phyloP scores from a whole-genome alignment of 2,329 filamentous ascomycete genomes.

The Microthyrium microscopicum region DNA sequence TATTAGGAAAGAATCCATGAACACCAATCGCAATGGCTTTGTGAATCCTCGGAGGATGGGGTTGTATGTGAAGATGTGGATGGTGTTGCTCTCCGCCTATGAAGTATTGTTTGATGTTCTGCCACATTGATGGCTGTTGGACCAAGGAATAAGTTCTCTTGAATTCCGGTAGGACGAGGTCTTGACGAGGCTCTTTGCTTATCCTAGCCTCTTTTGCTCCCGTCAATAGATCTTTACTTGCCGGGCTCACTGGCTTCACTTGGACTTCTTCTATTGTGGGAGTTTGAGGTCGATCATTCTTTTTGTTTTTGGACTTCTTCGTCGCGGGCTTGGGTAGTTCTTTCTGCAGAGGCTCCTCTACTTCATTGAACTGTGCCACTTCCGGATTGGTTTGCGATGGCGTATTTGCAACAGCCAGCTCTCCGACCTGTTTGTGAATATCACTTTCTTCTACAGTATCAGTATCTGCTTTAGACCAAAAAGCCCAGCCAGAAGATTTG shows the following conservation, averaged over 20 bases:
- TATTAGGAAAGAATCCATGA: conserved; percentile 83
- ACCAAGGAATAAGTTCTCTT: conserved; percentile 43
- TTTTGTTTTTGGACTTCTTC: conserved; percentile 4
- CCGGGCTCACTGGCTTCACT: conserved; percentile 6
- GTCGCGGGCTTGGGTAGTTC: conserved; percentile 10
- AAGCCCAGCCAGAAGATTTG: conserved; percentile 55
- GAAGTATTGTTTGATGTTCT: conserved; percentile 24
- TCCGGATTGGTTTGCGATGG: conserved; percentile 33
- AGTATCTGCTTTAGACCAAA: conserved; percentile 51
- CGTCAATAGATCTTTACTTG: conserved; percentile 13
- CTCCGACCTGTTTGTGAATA: conserved; percentile 38
- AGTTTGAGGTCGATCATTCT: not conserved
- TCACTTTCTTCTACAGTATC: conserved; percentile 29
- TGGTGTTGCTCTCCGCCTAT: conserved; percentile 35
- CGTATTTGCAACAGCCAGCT: conserved; percentile 33
- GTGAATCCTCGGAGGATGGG: conserved; percentile 54
- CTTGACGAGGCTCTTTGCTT: conserved; percentile 33
- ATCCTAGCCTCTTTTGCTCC: conserved; percentile 1
- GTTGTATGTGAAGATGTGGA: conserved; percentile 54
- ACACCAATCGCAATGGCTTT: conserved; percentile 87
- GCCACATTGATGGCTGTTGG: conserved; percentile 28
- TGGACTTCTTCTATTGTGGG: not conserved
- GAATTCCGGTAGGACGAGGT: conserved; percentile 56
- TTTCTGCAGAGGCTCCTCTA: conserved; percentile 14
- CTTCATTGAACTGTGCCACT: conserved; percentile 34